phyloP scores from a whole-genome alignment of 345 rosid genomes.

The Populus pruinosa region DNA sequence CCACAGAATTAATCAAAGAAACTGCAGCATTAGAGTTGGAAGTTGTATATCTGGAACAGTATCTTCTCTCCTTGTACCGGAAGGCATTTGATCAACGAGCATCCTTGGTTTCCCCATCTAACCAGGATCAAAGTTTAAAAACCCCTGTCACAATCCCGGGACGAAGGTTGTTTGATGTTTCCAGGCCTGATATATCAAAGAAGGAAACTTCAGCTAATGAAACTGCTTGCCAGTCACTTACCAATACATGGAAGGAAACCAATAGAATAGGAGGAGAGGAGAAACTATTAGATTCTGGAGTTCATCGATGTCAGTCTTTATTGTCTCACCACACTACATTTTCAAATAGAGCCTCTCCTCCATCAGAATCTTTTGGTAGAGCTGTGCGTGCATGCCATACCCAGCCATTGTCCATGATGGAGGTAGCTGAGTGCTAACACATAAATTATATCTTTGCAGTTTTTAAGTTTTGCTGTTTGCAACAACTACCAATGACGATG shows the following conservation, averaged over 20 bases:
- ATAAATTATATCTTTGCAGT: neutral
- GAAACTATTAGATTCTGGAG: constrained; percentile 45
- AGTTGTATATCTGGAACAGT: constrained; percentile 81
- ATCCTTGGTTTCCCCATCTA: constrained; percentile 46
- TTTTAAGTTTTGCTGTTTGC: neutral
- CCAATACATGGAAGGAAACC: constrained; percentile 32
- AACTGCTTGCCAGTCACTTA: constrained; percentile 40
- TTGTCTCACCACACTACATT: constrained; percentile 68
- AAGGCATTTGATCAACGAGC: constrained; percentile 75
- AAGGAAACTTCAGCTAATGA: constrained; percentile 35
- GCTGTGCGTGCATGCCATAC: constrained; percentile 74
- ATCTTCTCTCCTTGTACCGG: constrained; percentile 83
- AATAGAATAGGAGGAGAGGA: constrained; percentile 35
- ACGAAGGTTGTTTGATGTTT: constrained; percentile 38
- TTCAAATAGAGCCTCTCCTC: constrained; percentile 46
- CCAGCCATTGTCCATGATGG: constrained; percentile 68
- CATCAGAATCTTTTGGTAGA: constrained; percentile 49
- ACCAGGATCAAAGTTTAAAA: constrained; percentile 44
- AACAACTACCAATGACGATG: neutral
- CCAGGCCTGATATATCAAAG: constrained; percentile 40
- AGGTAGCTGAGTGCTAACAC: constrained; percentile 41
- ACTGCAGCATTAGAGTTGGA: constrained; percentile 85
- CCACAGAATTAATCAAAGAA: constrained; percentile 79
- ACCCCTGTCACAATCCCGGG: constrained; percentile 45
- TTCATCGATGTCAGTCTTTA: constrained; percentile 78